Percentiles rank a stretch among this genome's conserved stretches.
Conservation (phyloP, 768 basidiomycete species). For the Tylopilus balloui region DNA sequence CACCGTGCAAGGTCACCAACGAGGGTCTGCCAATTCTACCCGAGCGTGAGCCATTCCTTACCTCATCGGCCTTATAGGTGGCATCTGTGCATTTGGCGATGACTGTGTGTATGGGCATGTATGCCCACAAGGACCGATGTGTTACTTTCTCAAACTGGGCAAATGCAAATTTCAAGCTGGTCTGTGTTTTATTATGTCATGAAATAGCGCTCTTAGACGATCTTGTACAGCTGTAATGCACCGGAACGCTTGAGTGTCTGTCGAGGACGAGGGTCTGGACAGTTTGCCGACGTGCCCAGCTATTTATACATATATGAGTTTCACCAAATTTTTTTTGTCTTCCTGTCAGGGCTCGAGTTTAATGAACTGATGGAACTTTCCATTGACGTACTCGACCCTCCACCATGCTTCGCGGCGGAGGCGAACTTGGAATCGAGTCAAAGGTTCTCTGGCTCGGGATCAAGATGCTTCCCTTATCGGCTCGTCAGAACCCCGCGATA, state of each 20-base stretch:
- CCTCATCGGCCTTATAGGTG: conserved; percentile 36
- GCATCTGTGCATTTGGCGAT: conserved; percentile 55
- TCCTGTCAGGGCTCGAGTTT: conserved; percentile 23
- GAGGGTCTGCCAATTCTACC: conserved; percentile 39
- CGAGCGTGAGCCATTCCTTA: neutral
- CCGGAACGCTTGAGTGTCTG: conserved; percentile 16
- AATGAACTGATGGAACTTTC: conserved; percentile 33
- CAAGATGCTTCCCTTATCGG: conserved; percentile 31
- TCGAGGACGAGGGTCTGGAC: conserved; percentile 7
- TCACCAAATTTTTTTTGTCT: conserved; percentile 20
- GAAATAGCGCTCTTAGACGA: conserved; percentile 7
- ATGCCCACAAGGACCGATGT: conserved; percentile 45
- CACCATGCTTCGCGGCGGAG: conserved; percentile 25
- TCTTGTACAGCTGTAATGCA: conserved; percentile 40
- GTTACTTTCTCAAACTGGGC: conserved; percentile 50
- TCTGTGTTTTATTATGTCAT: conserved; percentile 30
- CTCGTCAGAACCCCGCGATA: conserved; percentile 50
- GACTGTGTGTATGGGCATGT: conserved; percentile 44
- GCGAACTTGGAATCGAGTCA: conserved; percentile 25
- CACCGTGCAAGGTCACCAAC: conserved; percentile 56
- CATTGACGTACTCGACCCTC: conserved; percentile 31
- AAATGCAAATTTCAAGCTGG: conserved; percentile 62
- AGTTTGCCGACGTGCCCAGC: conserved; percentile 10
- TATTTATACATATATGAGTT: conserved; percentile 36
- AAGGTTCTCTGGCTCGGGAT: conserved; percentile 23